Base-by-base conservation (phyloP, 352 stramenopile species). In the Phytophthora cactorum region DNA sequence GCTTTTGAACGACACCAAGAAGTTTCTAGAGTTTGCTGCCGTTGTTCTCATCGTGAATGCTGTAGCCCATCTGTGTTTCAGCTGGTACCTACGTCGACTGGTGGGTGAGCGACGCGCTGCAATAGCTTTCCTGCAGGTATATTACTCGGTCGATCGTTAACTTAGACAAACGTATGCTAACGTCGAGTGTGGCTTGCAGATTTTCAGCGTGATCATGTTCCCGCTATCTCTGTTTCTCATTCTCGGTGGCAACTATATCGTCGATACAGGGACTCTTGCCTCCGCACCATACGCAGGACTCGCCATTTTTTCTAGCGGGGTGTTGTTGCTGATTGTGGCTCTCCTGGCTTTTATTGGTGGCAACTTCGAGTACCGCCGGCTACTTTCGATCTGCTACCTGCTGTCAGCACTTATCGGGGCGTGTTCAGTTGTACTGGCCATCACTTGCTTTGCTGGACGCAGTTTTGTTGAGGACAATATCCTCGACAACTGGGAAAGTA, bases 291-390 rank as follows among this genome's bases (percentile, higher is more conserved):
- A 88, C 64, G 87, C 84, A n/a, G 79, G 84, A 31, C 84, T 94
- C 52, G 74, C 87, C 29, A 76, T 91, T 38, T 94, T 92, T 59
- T 58, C 70, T 9, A 75, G 75, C 34, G 86, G 86, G 0, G 41
- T 81, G 14, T 15, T 91, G 10, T 69, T 90, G 55, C 67, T 94
- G 5, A 32, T 79, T 17, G 77, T 94, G 28, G 75, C 83, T 5
- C 53, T 92, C 25, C 65, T 94, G 11, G 75, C 83, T 8, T 94
- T 94, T 59, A 69, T 92, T 39, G 86, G 86, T 8, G 79, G 72
- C 7, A 84, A 72, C 39, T 91, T 94, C n/a, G 86, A 94, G 54
- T 94, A 94, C 51, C 86, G 86, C 17, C 80, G 84, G 2, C 72
- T 93, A 38, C 74, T 93, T 32, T 91, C 83, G 2, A 78, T 89